Base-by-base conservation (phyloP, 371 early-diverging fungal species). In the Actinomucor elegans region DNA sequence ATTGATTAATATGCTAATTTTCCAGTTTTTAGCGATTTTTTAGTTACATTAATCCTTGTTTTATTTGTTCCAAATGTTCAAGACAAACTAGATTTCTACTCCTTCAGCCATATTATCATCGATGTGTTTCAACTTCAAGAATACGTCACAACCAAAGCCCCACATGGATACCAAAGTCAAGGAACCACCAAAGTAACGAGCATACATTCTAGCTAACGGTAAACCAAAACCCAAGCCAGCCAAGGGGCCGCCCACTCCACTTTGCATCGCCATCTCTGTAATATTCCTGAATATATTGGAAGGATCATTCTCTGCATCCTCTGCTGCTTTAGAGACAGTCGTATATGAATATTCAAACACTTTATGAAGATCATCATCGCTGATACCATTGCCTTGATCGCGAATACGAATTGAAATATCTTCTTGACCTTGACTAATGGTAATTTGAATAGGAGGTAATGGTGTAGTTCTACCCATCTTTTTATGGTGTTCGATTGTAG, bases 331-430 rank as follows among this genome's bases (percentile, higher is more conserved):
- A 21, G 88, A 74, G 11, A 94, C 93, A 0, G 96, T 95, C 6
- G 96, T 94, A 71, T 86, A 96, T 2, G 92, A 91, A 65, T 96
- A 98, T 45, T 96, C 93, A 79, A 93, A 97, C 5, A 94, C 83
- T 17, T 83, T 78, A n/a, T 77, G 74, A 50, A 90, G 67, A 57
- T 92, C 86, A n/a, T 87, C 71, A 14, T 81, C 69, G 5, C 91
- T 68, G 41, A 97, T 89, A 21, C 98, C 98, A 34, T 97, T 96
- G 24, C 98, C 98, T 54, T 88, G 89, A 58, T 98, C 98, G 24
- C 97, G 75, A 33, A 98, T 87, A 50, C 96, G 81, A 35, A 98
- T 87, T 1, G 89, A 86, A 7, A 96, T 84, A 42, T 90, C 92
- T 43, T 86, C 88, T 5, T 80, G 61, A 20, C 92, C 89, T 43